phyloP scores from a whole-genome alignment of 208 protist genomes.

The Trypanosoma conorhini region DNA sequence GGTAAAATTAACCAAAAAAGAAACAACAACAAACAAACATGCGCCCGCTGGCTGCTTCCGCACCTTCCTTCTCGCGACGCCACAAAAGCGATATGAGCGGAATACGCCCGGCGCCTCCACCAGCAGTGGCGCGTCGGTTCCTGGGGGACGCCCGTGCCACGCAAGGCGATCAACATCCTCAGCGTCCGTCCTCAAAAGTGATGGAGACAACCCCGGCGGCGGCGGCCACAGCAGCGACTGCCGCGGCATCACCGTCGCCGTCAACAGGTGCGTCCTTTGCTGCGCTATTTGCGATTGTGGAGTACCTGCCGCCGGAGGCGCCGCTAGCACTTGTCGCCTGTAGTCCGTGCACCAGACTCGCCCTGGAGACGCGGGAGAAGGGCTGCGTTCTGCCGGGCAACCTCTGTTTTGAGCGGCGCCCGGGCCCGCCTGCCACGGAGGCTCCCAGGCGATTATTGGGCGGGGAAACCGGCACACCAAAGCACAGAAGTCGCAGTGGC shows the following conservation, averaged over 20 bases:
- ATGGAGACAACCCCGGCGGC: too few species aligned
- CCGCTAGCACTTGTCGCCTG: conserved; percentile 50
- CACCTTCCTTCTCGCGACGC: neutral
- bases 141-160: neutral
- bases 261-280: neutral
- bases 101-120: neutral
- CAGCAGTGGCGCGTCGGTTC: neutral
- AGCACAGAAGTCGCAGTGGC: neutral
- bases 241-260: neutral
- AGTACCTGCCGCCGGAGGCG: neutral
- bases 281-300: neutral
- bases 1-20: too few species aligned
- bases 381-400: conserved; percentile 49
- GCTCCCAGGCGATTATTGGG: neutral
- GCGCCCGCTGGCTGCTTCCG: too few species aligned
- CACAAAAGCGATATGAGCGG: neutral
- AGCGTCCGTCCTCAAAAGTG: neutral
- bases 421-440: conserved; percentile 24
- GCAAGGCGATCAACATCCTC: neutral
- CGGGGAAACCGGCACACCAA: neutral
- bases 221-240: neutral
- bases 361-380: conserved; percentile 34
- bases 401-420: conserved; percentile 33
- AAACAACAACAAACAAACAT: too few species aligned
- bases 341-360: conserved; percentile 30